Evolutionary conservation across 106 monocot species (phyloP).

Genomic region (Dendrobium nobile): DNA sequence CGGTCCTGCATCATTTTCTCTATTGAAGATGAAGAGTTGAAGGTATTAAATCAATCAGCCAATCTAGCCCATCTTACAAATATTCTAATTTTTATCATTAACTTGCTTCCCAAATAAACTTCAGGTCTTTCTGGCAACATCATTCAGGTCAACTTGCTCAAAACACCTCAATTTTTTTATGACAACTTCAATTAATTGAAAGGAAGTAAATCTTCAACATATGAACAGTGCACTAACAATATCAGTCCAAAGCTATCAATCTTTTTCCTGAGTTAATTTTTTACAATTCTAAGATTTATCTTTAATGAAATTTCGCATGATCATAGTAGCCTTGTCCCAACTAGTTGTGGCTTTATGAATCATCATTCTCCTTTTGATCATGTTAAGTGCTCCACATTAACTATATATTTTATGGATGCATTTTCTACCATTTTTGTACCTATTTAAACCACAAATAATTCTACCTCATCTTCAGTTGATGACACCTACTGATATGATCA

Average conservation of each 20-base stretch:
- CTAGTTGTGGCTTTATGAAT: no score
- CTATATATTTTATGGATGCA: no score
- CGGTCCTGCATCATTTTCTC: background rate
- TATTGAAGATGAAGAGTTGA: background rate
- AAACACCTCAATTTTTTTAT: background rate
- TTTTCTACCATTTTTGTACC: no score
- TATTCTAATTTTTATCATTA: background rate
- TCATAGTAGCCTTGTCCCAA: background rate
- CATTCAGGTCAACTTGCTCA: background rate
- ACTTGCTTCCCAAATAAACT: background rate
- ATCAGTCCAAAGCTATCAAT: background rate
- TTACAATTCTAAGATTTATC: background rate
- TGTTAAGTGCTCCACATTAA: no score
- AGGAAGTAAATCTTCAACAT: background rate
- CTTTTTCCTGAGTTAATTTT: background rate
- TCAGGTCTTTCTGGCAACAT: background rate
- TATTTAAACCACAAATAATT: no score
- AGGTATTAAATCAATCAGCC: background rate
- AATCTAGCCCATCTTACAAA: background rate
- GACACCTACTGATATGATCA: no score
- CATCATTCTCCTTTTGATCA: no score
- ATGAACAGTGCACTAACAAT: background rate
- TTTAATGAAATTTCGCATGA: background rate
- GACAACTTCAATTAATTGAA: background rate
- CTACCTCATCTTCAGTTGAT: no score